Evolutionary conservation across 2,329 filamentous ascomycete species (phyloP).

Genomic region (Grosmannia penicillata): DNA sequence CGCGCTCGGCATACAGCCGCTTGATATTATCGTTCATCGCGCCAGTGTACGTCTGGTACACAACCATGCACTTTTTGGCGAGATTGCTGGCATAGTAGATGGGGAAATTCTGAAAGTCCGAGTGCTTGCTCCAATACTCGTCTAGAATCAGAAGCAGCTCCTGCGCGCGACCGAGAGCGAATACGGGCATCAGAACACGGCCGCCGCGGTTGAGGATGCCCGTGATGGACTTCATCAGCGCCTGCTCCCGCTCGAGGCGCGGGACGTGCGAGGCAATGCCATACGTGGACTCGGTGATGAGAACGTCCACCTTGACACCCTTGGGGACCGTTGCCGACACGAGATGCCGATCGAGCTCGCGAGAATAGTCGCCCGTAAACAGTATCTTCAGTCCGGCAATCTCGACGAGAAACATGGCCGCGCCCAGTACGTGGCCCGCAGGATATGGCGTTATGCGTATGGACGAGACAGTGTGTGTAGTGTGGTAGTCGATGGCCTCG

Average conservation of each 20-base stretch:
- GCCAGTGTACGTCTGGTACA: slow-evolving; percentile 95
- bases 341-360: slow-evolving; percentile 88
- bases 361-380: slow-evolving; percentile 94
- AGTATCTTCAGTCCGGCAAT: slow-evolving; percentile 94
- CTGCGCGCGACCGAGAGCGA: slow-evolving; percentile 84
- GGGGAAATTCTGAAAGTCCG: slow-evolving; percentile 75
- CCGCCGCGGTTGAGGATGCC: slow-evolving; percentile 82
- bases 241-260: slow-evolving; percentile 76
- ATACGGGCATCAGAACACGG: slow-evolving; percentile 86
- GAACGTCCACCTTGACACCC: slow-evolving; percentile 81
- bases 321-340: slow-evolving; percentile 85
- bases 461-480: slow-evolving; percentile 90
- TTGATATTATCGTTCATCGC: slow-evolving; percentile 99
- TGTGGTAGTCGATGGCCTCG: slow-evolving; percentile 96
- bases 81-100: slow-evolving; percentile 97
- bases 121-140: slow-evolving; percentile 88
- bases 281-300: slow-evolving; percentile 96
- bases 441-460: slow-evolving; percentile 96
- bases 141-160: slow-evolving; percentile 89
- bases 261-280: slow-evolving; percentile 91
- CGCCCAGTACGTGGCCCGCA: slow-evolving; percentile 92
- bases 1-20: slow-evolving; percentile 78
- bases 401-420: slow-evolving; percentile 95
- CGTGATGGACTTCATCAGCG: slow-evolving; percentile 91
- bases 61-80: slow-evolving; percentile 92